Percentiles rank a stretch among this genome's conserved stretches.
Evolutionary conservation across 2,329 filamentous ascomycete genomes (phyloP).

Genomic region (Thielaviopsis cerberus): DNA sequence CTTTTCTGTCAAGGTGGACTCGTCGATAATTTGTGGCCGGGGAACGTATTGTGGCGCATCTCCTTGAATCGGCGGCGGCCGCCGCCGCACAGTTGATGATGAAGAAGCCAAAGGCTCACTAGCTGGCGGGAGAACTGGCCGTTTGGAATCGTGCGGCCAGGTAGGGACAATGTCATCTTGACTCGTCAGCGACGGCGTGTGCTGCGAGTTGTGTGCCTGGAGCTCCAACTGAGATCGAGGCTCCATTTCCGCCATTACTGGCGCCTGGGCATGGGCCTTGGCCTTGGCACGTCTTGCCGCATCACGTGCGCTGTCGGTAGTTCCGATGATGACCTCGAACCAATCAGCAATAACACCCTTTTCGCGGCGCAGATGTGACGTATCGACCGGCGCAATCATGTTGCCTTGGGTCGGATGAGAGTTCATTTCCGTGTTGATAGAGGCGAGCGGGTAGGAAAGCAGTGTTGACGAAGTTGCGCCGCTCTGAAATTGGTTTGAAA

Average conservation of each 20-base stretch:
- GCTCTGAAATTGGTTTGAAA: conserved; percentile 53
- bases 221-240: not conserved
- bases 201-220: conserved; percentile 8
- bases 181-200: conserved; percentile 17
- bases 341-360: conserved; percentile 79
- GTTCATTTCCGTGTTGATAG: conserved; percentile 21
- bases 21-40: conserved; percentile 38
- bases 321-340: conserved; percentile 78
- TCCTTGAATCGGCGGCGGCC: conserved; percentile 29
- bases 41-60: conserved; percentile 43
- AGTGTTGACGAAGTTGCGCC: conserved; percentile 33
- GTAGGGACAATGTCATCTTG: conserved; percentile 16
- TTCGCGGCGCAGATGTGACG: conserved; percentile 65
- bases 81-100: conserved; percentile 13
- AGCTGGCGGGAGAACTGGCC: not conserved
- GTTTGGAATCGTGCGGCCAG: conserved; percentile 6
- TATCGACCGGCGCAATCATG: conserved; percentile 59
- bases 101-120: conserved; percentile 3
- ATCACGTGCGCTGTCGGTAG: conserved; percentile 46
- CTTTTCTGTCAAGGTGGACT: conserved; percentile 59
- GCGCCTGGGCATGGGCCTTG: not conserved
- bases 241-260: not conserved
- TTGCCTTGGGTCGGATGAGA: conserved; percentile 33
- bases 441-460: conserved; percentile 18
- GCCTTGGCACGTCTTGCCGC: conserved; percentile 14